A percentile compares a stretch with the other conserved stretches of the same genome.
phyloP scores from a whole-genome alignment of 208 protist species.

The Polymyxa betae region DNA sequence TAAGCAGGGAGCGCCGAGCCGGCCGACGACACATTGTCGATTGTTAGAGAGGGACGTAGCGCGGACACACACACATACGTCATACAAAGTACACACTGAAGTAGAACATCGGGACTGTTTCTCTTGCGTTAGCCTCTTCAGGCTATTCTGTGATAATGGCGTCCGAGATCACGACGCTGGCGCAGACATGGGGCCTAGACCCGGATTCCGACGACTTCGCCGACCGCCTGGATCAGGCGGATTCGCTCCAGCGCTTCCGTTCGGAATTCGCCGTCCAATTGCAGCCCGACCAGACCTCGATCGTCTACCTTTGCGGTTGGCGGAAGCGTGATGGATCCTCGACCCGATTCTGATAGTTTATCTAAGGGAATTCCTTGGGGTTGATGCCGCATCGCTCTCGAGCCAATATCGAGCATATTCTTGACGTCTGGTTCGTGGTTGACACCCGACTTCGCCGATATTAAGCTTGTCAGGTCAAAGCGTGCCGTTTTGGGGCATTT shows the following conservation, averaged over 20 bases:
- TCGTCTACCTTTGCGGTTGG: constrained; percentile 18
- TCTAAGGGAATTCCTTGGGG: constrained; percentile 27
- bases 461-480: background rate
- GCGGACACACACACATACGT: too few species aligned
- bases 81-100: too few species aligned
- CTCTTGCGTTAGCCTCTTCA: too few species aligned
- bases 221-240: background rate
- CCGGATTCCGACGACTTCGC: background rate
- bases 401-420: background rate
- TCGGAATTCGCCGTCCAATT: background rate
- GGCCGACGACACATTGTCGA: too few species aligned
- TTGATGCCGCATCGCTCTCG: background rate
- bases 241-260: background rate
- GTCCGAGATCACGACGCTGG: too few species aligned
- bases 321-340: background rate
- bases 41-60: too few species aligned
- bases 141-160: too few species aligned
- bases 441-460: background rate
- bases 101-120: too few species aligned
- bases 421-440: background rate
- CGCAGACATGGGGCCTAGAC: background rate
- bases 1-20: too few species aligned
- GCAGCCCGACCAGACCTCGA: background rate
- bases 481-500: background rate
- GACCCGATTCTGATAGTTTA: background rate